Conservation (phyloP, 1,284 basidiomycete species). For the Austroboletus novae-zelandiae region DNA sequence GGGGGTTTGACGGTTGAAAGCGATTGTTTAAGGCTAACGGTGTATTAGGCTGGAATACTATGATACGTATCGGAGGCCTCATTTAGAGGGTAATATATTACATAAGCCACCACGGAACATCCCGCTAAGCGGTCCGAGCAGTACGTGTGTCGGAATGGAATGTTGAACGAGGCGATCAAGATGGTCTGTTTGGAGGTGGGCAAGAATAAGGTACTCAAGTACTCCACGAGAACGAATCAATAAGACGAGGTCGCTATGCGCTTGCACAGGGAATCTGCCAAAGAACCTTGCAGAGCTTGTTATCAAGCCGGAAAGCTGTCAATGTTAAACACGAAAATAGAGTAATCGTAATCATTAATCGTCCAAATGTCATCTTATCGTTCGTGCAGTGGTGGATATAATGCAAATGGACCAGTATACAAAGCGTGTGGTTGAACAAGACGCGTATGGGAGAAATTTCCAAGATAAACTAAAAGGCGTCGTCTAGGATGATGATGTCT, state of each 20-base stretch:
- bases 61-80: no score
- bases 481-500: conserved; percentile 11
- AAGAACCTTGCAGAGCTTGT: conserved; percentile 15
- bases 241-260: conserved; percentile 46
- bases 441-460: conserved; percentile 36
- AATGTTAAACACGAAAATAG: conserved; percentile 2
- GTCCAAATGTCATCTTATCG: conserved; percentile 9
- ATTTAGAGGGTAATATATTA: no score
- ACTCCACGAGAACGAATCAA: conserved; percentile 35
- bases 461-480: conserved; percentile 31
- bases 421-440: conserved; percentile 37
- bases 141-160: conserved; percentile 73
- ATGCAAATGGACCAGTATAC: conserved; percentile 29
- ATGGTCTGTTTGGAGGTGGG: conserved; percentile 68
- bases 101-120: no score
- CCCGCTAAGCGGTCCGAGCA: no score
- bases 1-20: no score
- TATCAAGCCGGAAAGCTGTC: conserved; percentile 14
- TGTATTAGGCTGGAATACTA: no score
- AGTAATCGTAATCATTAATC: conserved; percentile 8
- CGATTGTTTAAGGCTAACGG: no score
- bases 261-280: conserved; percentile 42
- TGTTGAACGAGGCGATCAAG: conserved; percentile 67
- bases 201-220: conserved; percentile 27
- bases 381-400: conserved; percentile 11